Evolutionary conservation across 352 stramenopile genomes (phyloP), one percentile per base, ranked within the genome.

Genomic region (Globisporangium paddicum): DNA sequence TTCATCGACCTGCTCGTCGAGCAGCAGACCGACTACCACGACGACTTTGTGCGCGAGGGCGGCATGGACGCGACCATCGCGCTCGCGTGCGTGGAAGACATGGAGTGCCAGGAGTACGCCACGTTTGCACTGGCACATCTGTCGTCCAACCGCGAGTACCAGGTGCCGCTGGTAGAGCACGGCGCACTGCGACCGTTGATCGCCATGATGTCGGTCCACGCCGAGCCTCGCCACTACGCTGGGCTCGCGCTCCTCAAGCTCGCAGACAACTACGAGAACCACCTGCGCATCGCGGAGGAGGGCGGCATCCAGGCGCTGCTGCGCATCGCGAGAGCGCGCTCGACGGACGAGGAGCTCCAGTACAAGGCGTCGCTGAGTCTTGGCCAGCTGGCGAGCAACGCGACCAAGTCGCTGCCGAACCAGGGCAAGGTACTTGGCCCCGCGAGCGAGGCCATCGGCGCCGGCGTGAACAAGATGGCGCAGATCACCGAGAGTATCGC

Each of bases 231-330:
- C 10, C 92, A 98, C 68, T 99, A 98, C 71, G 96, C 96, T 28
- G 93, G 93, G 2, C 73, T 98, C 13, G 96, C 96, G 44, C 75
- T 99, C n/a, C 82, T 99, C 34, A 98, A 99, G 68, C 81, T 99
- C 38, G 95, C 95, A 13, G 95, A 99, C 72, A 99, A 99, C 67
- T 98, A 98, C 69, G 91, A 98, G 67, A 98, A 98, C 72, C 96
- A 99, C 67, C 57, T 98, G 42, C 83, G 82, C 30, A 98, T 99
- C 66, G 93, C 95, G 14, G 86, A 98, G 60, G 93, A 97, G 67
- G 96, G 96, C 37, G 96, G 96, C 5, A 98, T 99, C 55, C 89
- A 98, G 66, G 95, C 95, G 34, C 74, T 99, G 14, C 61, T 99
- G 16, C 83, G 92, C 32, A 88, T 99, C 38, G 93, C 90, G 4